Base-by-base conservation (phyloP, 371 early-diverging fungal species). In the Circinella umbellata region DNA sequence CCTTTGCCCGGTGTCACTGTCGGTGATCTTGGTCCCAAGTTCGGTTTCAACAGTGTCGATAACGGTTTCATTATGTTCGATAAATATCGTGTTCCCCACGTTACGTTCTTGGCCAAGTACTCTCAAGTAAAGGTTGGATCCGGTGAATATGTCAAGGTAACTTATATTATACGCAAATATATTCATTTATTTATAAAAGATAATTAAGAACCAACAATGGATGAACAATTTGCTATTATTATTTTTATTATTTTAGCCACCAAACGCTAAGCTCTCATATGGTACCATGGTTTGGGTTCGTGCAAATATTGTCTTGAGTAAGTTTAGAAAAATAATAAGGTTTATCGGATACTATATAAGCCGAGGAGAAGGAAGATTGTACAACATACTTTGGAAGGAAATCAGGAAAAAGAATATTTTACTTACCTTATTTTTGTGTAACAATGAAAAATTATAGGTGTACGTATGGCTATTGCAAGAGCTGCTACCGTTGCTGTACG, bases 11-110 rank as follows among this genome's bases (percentile, higher is more conserved):
- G 96, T 27, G 87, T 97, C 62, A 89, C 90, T 6, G 92, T 96
- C 27, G 95, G 92, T 63, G 97, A 97, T 69, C 89, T 94, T 73
- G 98, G 98, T 0, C 91, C 95, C 35, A 96, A 96, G 80, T 88
- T 93, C 27, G 96, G 96, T 9, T 88, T 87, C 74, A 90, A 91
- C 61, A 76, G 87, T 3, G 87, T 93, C 74, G 96, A 96, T 80
- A 95, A 95, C 73, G 96, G 96, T 37, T 94, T 89, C 78, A 81
- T 94, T 70, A 75, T 90, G 63, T 91, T 95, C 66, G 85, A 92
- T 70, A 84, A 88, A 59, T 90, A 89, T 62, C 91, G 93, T 49
- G 86, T 96, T 39, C 94, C 95, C 14, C 90, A 93, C 42, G 74
- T 88, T 67, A 80, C 91, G 71, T 90, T 96, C 88, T 80, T 96